Conservation (phyloP, 345 rosid genomes). For the Hypericum perforatum region DNA sequence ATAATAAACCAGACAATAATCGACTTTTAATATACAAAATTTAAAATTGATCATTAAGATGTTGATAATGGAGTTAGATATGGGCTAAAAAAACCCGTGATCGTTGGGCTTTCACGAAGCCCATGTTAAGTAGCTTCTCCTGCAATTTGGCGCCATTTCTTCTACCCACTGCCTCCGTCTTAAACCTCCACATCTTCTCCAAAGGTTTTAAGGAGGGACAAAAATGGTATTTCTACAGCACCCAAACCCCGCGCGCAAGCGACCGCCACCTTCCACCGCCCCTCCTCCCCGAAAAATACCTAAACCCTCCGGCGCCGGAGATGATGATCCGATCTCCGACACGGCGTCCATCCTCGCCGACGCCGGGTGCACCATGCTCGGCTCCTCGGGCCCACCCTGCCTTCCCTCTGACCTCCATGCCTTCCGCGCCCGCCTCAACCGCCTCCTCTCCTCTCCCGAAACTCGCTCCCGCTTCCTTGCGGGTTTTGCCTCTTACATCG, state of each 20-base stretch:
- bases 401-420: slow-evolving; percentile 53
- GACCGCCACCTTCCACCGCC: slow-evolving; percentile 14
- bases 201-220: too few species aligned
- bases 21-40: too few species aligned
- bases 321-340: slow-evolving; percentile 45
- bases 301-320: not conserved
- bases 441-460: slow-evolving; percentile 30
- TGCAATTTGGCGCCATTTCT: too few species aligned
- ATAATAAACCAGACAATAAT: too few species aligned
- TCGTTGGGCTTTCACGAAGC: too few species aligned
- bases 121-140: too few species aligned
- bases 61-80: too few species aligned
- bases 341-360: slow-evolving; percentile 57
- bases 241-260: slow-evolving; percentile 13
- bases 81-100: too few species aligned
- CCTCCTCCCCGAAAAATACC: slow-evolving; percentile 1
- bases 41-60: too few species aligned
- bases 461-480: slow-evolving; percentile 37
- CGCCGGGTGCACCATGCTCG: slow-evolving; percentile 59
- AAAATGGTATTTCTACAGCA: not conserved
- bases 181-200: too few species aligned
- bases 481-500: slow-evolving; percentile 43
- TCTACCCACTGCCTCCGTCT: too few species aligned
- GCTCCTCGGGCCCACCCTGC: slow-evolving; percentile 49
- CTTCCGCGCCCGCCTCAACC: slow-evolving; percentile 53